Evolutionary conservation across 495 filamentous ascomycete genomes (phyloP), one percentile per base, ranked within the genome.

Genomic region (Saxophila tyrrhenica): DNA sequence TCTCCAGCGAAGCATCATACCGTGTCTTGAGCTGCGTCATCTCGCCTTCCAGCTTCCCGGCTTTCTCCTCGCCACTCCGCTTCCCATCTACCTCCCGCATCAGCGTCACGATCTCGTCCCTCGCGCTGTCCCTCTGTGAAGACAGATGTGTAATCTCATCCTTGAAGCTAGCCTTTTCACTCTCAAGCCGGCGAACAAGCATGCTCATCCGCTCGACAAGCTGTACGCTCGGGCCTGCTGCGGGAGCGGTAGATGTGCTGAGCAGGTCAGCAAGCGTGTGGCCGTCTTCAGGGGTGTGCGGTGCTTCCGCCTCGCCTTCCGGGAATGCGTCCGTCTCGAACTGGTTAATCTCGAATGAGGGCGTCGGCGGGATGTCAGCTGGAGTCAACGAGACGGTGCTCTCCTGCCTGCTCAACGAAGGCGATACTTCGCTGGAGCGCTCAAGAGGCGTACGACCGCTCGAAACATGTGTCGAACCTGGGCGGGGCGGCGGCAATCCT

Each of bases 131-230:
- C 19, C 94, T 78, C 68, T 97, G 92, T 41, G 77, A 70, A 10
- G 83, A 79, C 16, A 96, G 78, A 32, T 90, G 75, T 0, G 79
- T 73, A 48, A 96, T 73, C 64, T 97, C 94, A 60, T 97, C 92
- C 64, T 84, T 84, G 21, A 78, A 79, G 3, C 82, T 84, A 17
- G 89, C 84, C 61, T 91, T 91, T 62, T 97, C 94, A 56, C 83
- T 87, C 64, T 97, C 94, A 0, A 98, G 73, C 2, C 91, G 79
- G 24, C 92, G 84, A 21, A 99, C 87, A 1, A 89, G 85, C 35
- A 90, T 86, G 58, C 83, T 88, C 91, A 99, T 95, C 43, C 94
- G 84, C 68, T 97, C 92, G 3, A 99, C 89, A 0, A 99, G 77
- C 67, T 97, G 92, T 2, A 99, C 91, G 2, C 86, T 91, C 2